Evolutionary conservation across 306 rosid species (phyloP).

Genomic region (Quercus ilex): DNA sequence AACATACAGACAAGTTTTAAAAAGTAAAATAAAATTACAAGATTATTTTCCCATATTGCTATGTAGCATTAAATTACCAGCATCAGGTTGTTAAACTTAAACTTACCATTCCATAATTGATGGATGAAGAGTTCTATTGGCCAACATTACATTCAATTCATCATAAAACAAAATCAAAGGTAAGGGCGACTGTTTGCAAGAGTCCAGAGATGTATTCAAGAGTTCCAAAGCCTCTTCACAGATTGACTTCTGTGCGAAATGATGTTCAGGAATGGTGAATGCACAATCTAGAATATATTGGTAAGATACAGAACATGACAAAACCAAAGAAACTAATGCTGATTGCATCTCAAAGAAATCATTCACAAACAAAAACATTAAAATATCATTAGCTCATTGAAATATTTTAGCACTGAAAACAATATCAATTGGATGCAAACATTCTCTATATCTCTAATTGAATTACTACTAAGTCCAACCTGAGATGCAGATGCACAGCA

Average conservation of each 20-base stretch:
- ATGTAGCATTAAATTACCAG: background rate
- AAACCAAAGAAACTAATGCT: background rate
- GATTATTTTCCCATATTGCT: background rate
- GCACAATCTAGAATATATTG: background rate
- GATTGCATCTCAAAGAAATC: background rate
- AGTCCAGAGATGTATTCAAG: constrained; percentile 32
- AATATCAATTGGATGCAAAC: background rate
- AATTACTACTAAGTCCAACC: constrained; percentile 10
- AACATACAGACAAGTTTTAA: background rate
- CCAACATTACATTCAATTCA: constrained; percentile 33
- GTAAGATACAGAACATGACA: background rate
- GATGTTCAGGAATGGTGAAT: constrained; percentile 14
- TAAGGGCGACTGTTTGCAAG: constrained; percentile 36
- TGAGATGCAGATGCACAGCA: constrained; percentile 16
- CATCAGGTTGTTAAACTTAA: background rate
- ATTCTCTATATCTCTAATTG: background rate
- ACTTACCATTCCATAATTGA: constrained; percentile 37
- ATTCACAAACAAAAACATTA: background rate
- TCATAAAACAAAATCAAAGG: constrained; percentile 37
- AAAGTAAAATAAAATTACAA: background rate
- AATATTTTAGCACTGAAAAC: background rate
- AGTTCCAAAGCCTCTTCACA: constrained; percentile 45
- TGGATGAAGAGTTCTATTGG: constrained; percentile 24
- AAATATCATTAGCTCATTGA: background rate
- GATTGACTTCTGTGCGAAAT: constrained; percentile 31